Base-by-base conservation (phyloP, 306 rosid species). In the Castanea crenata region DNA sequence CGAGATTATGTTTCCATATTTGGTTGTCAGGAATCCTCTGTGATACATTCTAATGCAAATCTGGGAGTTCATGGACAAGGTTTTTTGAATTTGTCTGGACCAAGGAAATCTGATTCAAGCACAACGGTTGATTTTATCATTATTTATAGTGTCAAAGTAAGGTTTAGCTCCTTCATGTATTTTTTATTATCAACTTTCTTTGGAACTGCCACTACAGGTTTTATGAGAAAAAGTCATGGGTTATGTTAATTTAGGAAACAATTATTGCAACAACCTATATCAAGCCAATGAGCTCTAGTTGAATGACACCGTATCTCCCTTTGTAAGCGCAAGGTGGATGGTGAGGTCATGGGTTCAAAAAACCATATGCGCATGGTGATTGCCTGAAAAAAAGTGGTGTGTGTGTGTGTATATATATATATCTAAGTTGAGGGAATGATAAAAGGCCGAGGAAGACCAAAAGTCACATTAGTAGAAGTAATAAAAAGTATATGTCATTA, bases 41-140 rank as follows among this genome's bases (percentile, higher is more conserved):
- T 88, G 76, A 95, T 95, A 84, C 99, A 86, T 82, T 95, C 99
- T 73, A 93, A 89, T 87, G 88, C 99, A 57, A 92, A 95, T 87
- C 87, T 95, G 88, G 99, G 98, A 82, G 90, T 95, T 82, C 99
- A 93, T 54, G 99, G 99, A 80, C 99, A 95, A 91, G 97, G 99
- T 59, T 86, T 18, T 78, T 86, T 95, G 89, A 95, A 95, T 88
- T 88, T 95, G 81, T 83, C 99, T 31, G 99, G 99, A 81, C 88
- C 94, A 77, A 77, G 99, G 99, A 76, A 89, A 95, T 86, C 38
- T 92, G 88, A 88, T 95, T 75, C 96, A 95, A 93, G 98, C 98
- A 15, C 97, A 93, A 79, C 99, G 79, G 76, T 79, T 95, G 83
- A 61, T 90, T 83, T 86, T 95, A 86, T 93, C 98, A 55, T 76